phyloP scores from a whole-genome alignment of 2,329 filamentous ascomycete species.

The Lasiodiplodia hormozganensis region DNA sequence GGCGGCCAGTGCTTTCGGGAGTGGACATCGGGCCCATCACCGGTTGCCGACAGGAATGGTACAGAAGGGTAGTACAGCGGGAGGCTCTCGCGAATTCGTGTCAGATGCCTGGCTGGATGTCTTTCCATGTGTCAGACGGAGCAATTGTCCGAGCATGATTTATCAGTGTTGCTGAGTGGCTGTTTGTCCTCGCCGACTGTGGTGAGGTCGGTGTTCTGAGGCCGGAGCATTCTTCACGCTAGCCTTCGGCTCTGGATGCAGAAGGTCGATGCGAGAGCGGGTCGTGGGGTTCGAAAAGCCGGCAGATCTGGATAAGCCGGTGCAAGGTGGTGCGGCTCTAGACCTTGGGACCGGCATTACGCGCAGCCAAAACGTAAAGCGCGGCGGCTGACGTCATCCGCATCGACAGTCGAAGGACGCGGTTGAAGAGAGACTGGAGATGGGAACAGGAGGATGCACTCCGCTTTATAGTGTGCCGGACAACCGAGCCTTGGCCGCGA shows the following conservation, averaged over 20 bases:
- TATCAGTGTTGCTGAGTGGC: too few species aligned
- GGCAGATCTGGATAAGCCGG: slow-evolving; percentile 14
- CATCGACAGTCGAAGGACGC: background rate
- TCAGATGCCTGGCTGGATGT: too few species aligned
- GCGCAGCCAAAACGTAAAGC: slow-evolving; percentile 6
- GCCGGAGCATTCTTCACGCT: too few species aligned
- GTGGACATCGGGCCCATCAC: slow-evolving; percentile 21
- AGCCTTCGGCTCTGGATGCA: background rate
- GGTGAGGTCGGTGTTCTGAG: too few species aligned
- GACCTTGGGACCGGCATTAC: background rate
- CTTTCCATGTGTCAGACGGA: too few species aligned
- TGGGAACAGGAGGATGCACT: background rate
- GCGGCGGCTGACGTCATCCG: background rate
- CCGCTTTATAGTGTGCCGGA: background rate
- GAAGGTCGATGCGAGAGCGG: slow-evolving; percentile 23
- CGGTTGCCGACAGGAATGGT: slow-evolving; percentile 10
- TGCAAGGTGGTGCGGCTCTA: slow-evolving; percentile 20
- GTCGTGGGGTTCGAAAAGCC: background rate
- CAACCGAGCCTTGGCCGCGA: slow-evolving; percentile 8
- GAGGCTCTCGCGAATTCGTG: too few species aligned
- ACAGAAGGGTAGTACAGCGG: background rate
- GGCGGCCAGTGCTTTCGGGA: background rate
- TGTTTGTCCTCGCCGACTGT: too few species aligned
- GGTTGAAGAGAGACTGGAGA: background rate
- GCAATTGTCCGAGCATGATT: too few species aligned